These are phyloP conservation scores for Alternaria infectoria DNA, from an alignment of 2,329 filamentous ascomycete genomes.

Conservation along the genomic window DNA sequence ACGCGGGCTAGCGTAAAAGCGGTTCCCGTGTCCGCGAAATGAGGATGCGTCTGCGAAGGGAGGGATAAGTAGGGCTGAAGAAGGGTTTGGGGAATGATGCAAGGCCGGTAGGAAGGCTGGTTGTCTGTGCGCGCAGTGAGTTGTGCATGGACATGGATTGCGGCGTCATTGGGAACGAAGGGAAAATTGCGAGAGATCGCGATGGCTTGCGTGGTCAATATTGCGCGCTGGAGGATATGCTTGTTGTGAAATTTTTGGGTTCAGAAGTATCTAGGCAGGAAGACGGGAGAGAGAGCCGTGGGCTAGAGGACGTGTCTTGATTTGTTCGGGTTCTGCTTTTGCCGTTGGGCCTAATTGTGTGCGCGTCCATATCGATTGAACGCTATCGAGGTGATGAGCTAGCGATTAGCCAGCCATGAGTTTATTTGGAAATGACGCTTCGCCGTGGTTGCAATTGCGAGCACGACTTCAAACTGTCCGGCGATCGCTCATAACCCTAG, in stretches of 20 bases:
- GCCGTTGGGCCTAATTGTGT: background rate
- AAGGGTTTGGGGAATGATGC: constrained; percentile 11
- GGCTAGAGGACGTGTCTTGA: background rate
- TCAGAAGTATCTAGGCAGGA: background rate
- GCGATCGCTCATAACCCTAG: constrained; percentile 94
- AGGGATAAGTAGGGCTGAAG: constrained; percentile 22
- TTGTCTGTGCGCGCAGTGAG: constrained; percentile 28
- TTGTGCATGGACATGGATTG: constrained; percentile 26
- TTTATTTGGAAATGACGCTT: background rate
- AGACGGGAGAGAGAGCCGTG: background rate
- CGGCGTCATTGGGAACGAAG: constrained; percentile 18
- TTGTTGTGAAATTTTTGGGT: background rate
- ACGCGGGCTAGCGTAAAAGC: constrained; percentile 4
- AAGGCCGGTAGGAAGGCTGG: constrained; percentile 23
- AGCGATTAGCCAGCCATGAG: constrained; percentile 2
- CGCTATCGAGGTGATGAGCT: constrained; percentile 2
- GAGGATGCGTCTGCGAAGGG: constrained; percentile 10
- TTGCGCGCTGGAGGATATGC: background rate
- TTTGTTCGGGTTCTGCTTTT: constrained; percentile 12
- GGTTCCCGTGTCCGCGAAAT: constrained; percentile 16
- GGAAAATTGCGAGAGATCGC: constrained; percentile 15
- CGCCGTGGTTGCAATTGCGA: background rate
- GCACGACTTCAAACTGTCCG: constrained; percentile 71
- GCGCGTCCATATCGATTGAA: background rate
- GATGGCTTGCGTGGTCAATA: constrained; percentile 8